These are phyloP conservation scores for Pseudoscleropodium purum DNA, from an alignment of 225 moss, liverwort and hornwort species.

Conservation along the genomic window DNA sequence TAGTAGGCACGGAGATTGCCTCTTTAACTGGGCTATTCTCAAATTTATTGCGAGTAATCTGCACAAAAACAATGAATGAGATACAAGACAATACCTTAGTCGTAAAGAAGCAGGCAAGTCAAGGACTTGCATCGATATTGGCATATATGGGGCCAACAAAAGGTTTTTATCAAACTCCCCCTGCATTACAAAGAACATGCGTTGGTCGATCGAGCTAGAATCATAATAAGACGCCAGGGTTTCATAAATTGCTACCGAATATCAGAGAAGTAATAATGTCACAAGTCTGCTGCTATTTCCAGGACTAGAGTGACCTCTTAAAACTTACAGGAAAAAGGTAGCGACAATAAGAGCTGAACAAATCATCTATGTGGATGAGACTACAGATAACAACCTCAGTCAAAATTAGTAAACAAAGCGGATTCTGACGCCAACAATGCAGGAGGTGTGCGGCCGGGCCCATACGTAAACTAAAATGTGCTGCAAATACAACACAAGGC, in stretches of 20 bases:
- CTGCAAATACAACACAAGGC: constrained; percentile 90
- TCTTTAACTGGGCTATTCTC: background rate
- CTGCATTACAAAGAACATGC: constrained; percentile 30
- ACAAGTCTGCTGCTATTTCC: background rate
- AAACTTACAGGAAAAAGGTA: background rate
- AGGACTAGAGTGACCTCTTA: background rate
- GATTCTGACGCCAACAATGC: constrained; percentile 72
- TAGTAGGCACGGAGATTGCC: background rate
- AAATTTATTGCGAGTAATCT: background rate
- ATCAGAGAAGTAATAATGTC: background rate
- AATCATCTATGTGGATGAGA: background rate
- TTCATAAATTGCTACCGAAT: background rate
- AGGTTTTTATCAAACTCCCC: constrained; percentile 38
- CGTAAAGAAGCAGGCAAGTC: constrained; percentile 42
- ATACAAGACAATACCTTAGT: constrained; percentile 39
- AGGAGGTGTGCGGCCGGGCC: constrained; percentile 77
- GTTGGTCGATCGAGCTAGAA: background rate
- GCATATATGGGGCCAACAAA: constrained; percentile 64
- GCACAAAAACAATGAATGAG: background rate
- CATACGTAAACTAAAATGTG: constrained; percentile 75
- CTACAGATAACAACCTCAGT: constrained; percentile 50
- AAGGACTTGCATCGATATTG: constrained; percentile 68
- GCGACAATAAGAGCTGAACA: background rate
- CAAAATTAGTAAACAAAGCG: constrained; percentile 63
- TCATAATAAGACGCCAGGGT: background rate